phyloP scores from a whole-genome alignment of 495 filamentous ascomycete species.

The Penicillium odoratum region DNA sequence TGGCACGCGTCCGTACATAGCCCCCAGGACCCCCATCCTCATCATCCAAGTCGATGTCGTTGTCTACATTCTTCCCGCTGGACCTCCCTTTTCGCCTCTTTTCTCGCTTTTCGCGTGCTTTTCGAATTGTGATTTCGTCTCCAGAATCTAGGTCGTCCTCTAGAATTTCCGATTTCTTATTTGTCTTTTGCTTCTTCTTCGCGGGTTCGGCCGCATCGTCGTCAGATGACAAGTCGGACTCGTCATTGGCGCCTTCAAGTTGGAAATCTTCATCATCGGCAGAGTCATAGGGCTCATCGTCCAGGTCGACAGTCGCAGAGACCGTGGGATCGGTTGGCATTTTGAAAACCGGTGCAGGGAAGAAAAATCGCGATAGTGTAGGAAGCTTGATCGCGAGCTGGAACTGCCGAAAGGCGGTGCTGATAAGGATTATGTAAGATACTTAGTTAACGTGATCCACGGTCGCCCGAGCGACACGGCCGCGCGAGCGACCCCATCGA shows the following conservation, averaged over 20 bases:
- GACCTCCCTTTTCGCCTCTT: constrained; percentile 50
- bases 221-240: constrained; percentile 41
- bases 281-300: constrained; percentile 66
- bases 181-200: constrained; percentile 44
- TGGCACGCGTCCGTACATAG: constrained; percentile 78
- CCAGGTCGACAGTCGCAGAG: constrained; percentile 25
- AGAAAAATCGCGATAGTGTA: background rate
- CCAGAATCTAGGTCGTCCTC: constrained; percentile 59
- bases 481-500: too few species aligned
- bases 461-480: too few species aligned
- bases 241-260: constrained; percentile 54
- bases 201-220: constrained; percentile 39
- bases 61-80: constrained; percentile 44
- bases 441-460: too few species aligned
- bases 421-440: constrained; percentile 27
- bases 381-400: constrained; percentile 10
- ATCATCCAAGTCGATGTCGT: constrained; percentile 52
- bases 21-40: constrained; percentile 73
- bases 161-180: constrained; percentile 23
- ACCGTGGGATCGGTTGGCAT: constrained; percentile 32
- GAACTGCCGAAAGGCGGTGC: constrained; percentile 26
- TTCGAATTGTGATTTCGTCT: constrained; percentile 75
- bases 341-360: constrained; percentile 1
- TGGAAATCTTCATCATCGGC: constrained; percentile 76
- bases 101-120: constrained; percentile 53